These are phyloP conservation scores for Marasmius fiardii DNA, from an alignment of 1,284 basidiomycete genomes.

Conservation along the genomic window DNA sequence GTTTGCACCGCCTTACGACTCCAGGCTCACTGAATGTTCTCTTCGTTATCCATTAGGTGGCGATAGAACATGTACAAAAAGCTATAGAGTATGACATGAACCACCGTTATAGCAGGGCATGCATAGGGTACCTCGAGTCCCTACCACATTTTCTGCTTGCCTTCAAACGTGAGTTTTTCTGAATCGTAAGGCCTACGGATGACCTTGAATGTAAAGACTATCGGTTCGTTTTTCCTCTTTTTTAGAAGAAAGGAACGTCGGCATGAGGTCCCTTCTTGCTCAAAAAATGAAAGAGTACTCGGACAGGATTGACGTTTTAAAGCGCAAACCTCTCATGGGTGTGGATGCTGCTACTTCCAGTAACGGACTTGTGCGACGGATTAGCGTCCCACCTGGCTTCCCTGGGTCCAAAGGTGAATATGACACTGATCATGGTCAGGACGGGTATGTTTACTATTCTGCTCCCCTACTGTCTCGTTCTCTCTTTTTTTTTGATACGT, in stretches of 20 bases:
- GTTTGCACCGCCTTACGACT: background rate
- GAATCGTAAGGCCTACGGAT: background rate
- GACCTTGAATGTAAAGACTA: background rate
- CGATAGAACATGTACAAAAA: slow-evolving; percentile 78
- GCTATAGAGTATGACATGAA: slow-evolving; percentile 84
- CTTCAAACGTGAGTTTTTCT: slow-evolving; percentile 25
- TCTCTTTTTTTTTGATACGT: no score
- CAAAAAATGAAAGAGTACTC: slow-evolving; percentile 82
- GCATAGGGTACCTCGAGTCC: slow-evolving; percentile 80
- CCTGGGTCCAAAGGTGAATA: background rate
- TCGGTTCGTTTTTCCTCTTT: background rate
- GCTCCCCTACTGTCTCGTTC: no score
- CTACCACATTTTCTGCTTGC: slow-evolving; percentile 85
- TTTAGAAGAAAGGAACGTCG: slow-evolving; percentile 82
- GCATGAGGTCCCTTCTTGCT: slow-evolving; percentile 72
- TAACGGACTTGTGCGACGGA: background rate
- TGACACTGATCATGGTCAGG: background rate
- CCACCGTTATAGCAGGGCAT: slow-evolving; percentile 79
- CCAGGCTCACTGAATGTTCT: background rate
- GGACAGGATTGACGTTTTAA: slow-evolving; percentile 87
- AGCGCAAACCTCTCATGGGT: slow-evolving; percentile 31
- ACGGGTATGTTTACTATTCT: no score
- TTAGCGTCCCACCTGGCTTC: background rate
- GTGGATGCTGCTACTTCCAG: background rate
- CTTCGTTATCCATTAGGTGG: slow-evolving; percentile 50